Evolutionary conservation across 2,329 filamentous ascomycete genomes (phyloP), one percentile per base, ranked within the genome.

Genomic region (Ramularia endophylla): DNA sequence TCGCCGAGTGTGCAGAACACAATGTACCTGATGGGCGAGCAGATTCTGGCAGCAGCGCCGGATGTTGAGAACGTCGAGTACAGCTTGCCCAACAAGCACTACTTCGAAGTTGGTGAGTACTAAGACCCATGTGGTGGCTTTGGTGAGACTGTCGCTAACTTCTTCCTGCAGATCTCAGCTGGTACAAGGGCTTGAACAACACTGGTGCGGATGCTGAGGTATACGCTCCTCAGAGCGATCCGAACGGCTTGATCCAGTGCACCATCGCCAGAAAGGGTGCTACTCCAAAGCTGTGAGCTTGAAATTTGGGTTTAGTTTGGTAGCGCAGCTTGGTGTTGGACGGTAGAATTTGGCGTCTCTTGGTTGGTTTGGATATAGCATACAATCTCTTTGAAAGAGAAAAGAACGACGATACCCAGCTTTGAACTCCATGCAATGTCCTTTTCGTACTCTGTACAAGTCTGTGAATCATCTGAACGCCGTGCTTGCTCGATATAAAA

Each of bases 1-100:
- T 94, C 87, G 58, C 86, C 92, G 34, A 94, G 87, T 57, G 92
- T 98, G 17, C 92, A 98, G 70, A 83, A 82, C 57, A 97, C 90
- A 47, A 97, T 98, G 92, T 98, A 95, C 73, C 94, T 95, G 73
- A 98, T 98, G 90, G 81, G 78, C 56, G 84, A 90, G 65, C 73
- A 83, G 64, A 95, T 98, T 53, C 73, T 98, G 39, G 83, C 77
- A 7, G 78, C 74, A 16, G 85, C 81, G 17, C 83, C 87, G 11
- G 72, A 81, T 50, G 77, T 88, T 16, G 77, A 83, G 32, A 73
- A 75, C 16, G 86, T 92, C 30, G 78, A 83, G 56, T 97, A 95
- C 63, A 74, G 83, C 7, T 74, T 98, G 58, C 92, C 92, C 8
- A 98, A 98, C 74, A 97, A 95, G 73, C 92, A 98, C 69, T 97